Evolutionary conservation across 2,329 filamentous ascomycete genomes (phyloP), one percentile per base, ranked within the genome.

Genomic region (Fusarium pseudocircinatum): DNA sequence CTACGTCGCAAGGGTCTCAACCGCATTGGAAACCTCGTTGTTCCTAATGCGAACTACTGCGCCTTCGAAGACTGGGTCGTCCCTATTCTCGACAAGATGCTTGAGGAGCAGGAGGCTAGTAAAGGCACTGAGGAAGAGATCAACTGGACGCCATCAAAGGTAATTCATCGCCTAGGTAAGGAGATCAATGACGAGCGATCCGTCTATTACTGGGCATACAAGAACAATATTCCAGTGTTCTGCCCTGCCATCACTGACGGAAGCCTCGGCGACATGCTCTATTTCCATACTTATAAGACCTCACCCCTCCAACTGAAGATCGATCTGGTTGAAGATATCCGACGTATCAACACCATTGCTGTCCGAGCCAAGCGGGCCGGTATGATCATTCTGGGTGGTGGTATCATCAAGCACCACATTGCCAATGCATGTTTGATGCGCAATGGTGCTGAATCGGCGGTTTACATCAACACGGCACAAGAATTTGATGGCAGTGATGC

Each of bases 401-500:
- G 96, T 2, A 85, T 99, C n/a, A 89, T 99, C 78, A 99, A 99
- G 85, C 96, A 99, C 79, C 96, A 99, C 82, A 98, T 99, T 80
- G 95, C 96, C 58, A 99, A 99, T 81, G 96, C 96, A 6, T 97
- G 95, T 78, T 83, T 99, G 78, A 98, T 99, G 96, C 91, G 96
- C 56, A 99, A 99, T 78, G 96, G 96, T 4, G 96, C 96, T 22
- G 96, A 99, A 82, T 96, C 94, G 71, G 96, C 96, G 4, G 96
- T 99, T 4, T 99, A 97, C 81, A 94, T 99, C 82, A 99, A 99
- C 83, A 99, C 96, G 2, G 96, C 91, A 0, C 95, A 98, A 81
- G 96, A 99, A 81, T 99, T 98, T 80, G 96, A 99, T 81, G 96
- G 96, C 6, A 98, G 95, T 78, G 96, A 99, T 84, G 96, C 96